Conservation (phyloP, 805 yeast species). For the Saccharomycopsis vini region DNA sequence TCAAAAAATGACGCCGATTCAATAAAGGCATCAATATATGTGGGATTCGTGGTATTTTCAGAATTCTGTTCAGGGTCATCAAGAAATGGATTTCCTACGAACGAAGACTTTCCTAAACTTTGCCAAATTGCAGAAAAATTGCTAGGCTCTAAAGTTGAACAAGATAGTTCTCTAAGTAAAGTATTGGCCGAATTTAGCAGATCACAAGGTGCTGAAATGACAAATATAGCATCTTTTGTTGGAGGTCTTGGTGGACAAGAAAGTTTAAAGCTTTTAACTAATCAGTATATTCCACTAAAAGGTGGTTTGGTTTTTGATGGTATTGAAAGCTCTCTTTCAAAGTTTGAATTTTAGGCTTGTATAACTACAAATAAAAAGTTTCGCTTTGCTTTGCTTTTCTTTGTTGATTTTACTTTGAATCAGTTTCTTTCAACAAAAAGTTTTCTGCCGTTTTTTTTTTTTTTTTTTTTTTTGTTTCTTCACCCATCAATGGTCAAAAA, state of each 20-base stretch:
- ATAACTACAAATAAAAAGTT: too few relatives aligned
- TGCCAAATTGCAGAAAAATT: too few relatives aligned
- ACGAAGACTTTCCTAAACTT: too few relatives aligned
- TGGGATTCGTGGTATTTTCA: not conserved
- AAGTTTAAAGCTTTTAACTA: constrained; percentile 60
- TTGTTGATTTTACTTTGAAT: too few relatives aligned
- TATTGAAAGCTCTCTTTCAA: constrained; percentile 41
- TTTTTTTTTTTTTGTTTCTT: too few relatives aligned
- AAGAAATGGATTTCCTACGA: not conserved
- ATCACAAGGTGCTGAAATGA: constrained; percentile 36
- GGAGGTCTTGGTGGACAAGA: constrained; percentile 91
- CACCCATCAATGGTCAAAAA: too few relatives aligned
- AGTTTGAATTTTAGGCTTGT: too few relatives aligned
- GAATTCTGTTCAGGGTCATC: not conserved
- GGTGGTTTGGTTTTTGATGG: constrained; percentile 72
- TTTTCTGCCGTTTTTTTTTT: too few relatives aligned
- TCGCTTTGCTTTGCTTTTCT: too few relatives aligned
- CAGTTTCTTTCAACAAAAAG: too few relatives aligned
- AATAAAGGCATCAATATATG: not conserved
- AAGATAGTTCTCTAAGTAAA: constrained; percentile 15
- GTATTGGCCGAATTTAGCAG: constrained; percentile 35
- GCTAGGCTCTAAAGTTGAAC: not conserved
- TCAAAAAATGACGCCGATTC: not conserved
- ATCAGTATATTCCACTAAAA: constrained; percentile 73
- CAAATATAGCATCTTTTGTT: constrained; percentile 55